phyloP scores from a whole-genome alignment of 2,329 filamentous ascomycete species.

The Plectosphaerella plurivora region DNA sequence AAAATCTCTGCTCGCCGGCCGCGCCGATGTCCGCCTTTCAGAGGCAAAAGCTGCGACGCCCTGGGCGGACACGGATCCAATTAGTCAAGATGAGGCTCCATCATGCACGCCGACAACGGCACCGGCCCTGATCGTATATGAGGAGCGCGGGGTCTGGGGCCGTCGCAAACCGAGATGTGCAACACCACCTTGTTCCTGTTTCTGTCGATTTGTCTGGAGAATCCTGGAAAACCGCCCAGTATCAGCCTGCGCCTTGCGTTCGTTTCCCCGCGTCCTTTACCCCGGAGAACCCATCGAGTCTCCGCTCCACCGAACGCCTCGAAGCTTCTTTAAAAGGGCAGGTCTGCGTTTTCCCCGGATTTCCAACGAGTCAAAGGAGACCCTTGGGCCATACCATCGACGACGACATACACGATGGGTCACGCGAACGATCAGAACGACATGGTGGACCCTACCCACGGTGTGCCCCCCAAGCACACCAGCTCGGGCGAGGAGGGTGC shows the following conservation, averaged over 20 bases:
- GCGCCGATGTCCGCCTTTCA: neutral
- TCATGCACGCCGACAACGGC: neutral
- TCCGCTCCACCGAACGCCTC: neutral
- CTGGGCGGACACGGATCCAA: neutral
- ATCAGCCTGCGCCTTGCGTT: neutral
- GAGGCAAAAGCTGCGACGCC: neutral
- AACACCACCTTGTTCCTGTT: neutral
- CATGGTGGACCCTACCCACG: conserved; percentile 1
- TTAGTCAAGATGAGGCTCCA: neutral
- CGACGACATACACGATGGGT: conserved; percentile 4
- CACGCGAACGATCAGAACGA: conserved; percentile 2
- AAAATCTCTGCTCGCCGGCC: neutral
- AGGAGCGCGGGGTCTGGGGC: neutral
- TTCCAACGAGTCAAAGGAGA: neutral
- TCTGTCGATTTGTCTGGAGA: neutral
- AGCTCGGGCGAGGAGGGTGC: neutral
- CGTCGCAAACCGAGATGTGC: neutral
- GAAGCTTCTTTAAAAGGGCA: neutral
- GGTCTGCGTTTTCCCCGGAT: neutral
- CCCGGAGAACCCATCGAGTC: neutral
- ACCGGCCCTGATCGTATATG: neutral
- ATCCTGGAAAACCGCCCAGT: neutral
- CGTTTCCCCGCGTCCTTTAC: neutral
- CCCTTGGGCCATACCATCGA: neutral
- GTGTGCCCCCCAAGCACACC: neutral